These are phyloP conservation scores for Cyclotella atomus DNA, from an alignment of 108 stramenopile genomes.

Conservation along the genomic window DNA sequence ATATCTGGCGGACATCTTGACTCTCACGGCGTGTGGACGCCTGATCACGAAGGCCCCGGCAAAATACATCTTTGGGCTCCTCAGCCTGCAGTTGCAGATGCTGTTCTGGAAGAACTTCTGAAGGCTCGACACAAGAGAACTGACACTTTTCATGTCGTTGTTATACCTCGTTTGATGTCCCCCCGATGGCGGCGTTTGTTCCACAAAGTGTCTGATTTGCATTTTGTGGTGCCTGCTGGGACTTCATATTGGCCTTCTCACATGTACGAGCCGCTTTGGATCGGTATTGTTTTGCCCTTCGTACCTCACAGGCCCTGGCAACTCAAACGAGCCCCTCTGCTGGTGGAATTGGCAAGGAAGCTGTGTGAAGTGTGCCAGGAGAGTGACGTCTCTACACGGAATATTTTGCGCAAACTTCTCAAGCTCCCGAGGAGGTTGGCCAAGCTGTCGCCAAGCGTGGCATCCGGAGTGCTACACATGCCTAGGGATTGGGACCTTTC, in stretches of 20 bases:
- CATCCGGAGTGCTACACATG: slow-evolving; percentile 31
- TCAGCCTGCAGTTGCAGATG: slow-evolving; percentile 27
- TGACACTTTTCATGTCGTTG: slow-evolving; percentile 31
- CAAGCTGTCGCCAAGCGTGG: slow-evolving; percentile 30
- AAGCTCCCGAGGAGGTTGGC: neutral
- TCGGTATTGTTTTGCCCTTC: slow-evolving; percentile 36
- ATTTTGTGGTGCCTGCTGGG: slow-evolving; percentile 12
- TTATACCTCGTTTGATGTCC: slow-evolving; percentile 6
- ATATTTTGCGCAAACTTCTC: slow-evolving; percentile 49
- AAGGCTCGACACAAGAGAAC: slow-evolving; percentile 46
- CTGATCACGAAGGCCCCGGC: neutral
- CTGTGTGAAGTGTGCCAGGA: slow-evolving; percentile 18
- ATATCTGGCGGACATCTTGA: slow-evolving; percentile 13
- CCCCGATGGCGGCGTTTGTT: slow-evolving; percentile 29
- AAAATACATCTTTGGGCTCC: slow-evolving; percentile 22
- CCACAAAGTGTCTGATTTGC: slow-evolving; percentile 29
- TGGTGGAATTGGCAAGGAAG: slow-evolving; percentile 36
- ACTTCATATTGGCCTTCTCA: slow-evolving; percentile 23
- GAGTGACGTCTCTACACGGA: slow-evolving; percentile 6
- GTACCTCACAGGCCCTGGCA: slow-evolving; percentile 33
- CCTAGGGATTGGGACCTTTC: slow-evolving; percentile 18
- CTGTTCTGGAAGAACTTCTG: slow-evolving; percentile 32
- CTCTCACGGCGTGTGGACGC: slow-evolving; percentile 28
- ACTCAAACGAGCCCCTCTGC: slow-evolving; percentile 9
- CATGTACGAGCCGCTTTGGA: slow-evolving; percentile 42